Percentiles rank a stretch among this genome's conserved stretches.
Conservation (phyloP, 179 eudicot genomes). For the Vitellaria paradoxa region DNA sequence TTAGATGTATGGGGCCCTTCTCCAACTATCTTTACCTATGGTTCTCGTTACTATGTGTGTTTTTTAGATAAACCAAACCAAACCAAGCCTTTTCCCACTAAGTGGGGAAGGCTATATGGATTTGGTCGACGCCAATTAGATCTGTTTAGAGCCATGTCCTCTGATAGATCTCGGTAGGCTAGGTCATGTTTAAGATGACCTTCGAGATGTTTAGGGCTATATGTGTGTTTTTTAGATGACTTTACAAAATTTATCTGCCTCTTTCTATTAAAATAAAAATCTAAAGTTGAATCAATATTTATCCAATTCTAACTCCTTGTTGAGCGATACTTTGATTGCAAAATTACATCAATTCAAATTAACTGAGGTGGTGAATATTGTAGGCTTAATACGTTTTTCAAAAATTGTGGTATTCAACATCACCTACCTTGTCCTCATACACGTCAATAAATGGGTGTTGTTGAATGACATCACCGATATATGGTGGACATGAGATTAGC, state of each 20-base stretch:
- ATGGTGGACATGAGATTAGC: neutral
- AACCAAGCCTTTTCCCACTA: no score
- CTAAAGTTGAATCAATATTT: slow-evolving; percentile 2
- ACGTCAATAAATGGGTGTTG: slow-evolving; percentile 1
- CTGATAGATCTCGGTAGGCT: no score
- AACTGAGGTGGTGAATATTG: slow-evolving; percentile 14
- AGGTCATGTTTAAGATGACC: no score
- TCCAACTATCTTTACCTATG: neutral
- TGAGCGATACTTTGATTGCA: neutral
- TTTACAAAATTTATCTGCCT: slow-evolving; percentile 4
- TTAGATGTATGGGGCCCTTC: slow-evolving; percentile 12
- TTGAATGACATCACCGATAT: neutral
- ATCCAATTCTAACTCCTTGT: neutral
- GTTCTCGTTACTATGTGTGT: neutral
- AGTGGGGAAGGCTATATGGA: no score
- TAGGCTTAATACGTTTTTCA: neutral
- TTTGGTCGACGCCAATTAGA: no score
- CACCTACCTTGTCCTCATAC: slow-evolving; percentile 11
- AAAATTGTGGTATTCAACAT: neutral
- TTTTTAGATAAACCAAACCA: no score
- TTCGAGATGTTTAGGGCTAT: no score
- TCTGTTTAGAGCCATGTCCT: no score
- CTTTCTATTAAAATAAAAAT: neutral
- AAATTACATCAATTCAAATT: slow-evolving; percentile 12
- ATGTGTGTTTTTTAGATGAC: slow-evolving; percentile 7